Base-by-base conservation (phyloP, 805 yeast genomes). In the Candida quercuum region DNA sequence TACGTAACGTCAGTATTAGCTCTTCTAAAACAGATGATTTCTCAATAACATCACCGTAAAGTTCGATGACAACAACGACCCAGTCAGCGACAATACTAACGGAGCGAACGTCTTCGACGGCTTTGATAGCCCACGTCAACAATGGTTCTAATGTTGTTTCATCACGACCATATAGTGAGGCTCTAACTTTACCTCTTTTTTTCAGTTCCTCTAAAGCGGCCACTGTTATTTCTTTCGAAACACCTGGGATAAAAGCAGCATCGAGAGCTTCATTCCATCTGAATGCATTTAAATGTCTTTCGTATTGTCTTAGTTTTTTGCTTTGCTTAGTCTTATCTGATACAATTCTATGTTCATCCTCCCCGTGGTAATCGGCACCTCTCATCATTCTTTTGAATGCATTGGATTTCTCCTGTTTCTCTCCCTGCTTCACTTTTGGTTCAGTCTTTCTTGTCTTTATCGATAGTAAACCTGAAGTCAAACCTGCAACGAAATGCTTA, bases 201-300 rank as follows among this genome's bases (percentile, higher is more conserved):
- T 86, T 83, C 53, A 93, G 72, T 63, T 93, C 99, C 51, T 81
- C 82, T 43, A 93, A 67, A 3, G 88, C 87, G 13, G 95, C 82
- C 7, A 86, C 66, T 0, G 95, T 85, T 42, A 81, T 69, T 51
- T 89, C 96, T 40, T 80, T 76, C 1, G 91, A 77, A 57, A 81
- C 72, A 11, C 95, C 96, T 3, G 82, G 73, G 12, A 75, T 68
- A 45, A 91, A 80, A 1, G 96, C 97, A 41, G 81, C 71, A 58
- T 91, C 96, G 31, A 93, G 69, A 5, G 98, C 97, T 48, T 89
- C 97, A 3, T 80, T 59, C 96, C 98, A 93, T 55, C 83, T 77
- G 69, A 93, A 93, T 20, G 84, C 84, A 55, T 86, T 85, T 44
- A 93, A 69, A 52, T 83, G 82, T 54, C 73, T 82, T 60, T 93